phyloP scores from a whole-genome alignment of 352 stramenopile species.

The Phytophthora lateralis region DNA sequence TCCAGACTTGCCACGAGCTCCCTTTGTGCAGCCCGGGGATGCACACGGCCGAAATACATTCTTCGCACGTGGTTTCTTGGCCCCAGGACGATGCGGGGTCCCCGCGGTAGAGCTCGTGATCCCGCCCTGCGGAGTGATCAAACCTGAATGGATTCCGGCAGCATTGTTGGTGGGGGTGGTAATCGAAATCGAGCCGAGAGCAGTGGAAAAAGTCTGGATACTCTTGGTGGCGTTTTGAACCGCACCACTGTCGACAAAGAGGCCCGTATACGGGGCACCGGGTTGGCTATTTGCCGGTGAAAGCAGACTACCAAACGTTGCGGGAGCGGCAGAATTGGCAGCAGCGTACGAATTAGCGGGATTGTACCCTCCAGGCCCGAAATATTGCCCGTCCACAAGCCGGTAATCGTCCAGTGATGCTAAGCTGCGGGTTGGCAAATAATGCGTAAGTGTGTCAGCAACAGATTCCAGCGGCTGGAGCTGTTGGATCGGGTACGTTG shows the following conservation, averaged over 20 bases:
- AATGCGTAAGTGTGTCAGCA: slow-evolving; percentile 43
- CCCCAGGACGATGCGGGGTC: slow-evolving; percentile 31
- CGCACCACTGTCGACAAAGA: slow-evolving; percentile 33
- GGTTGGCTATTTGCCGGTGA: slow-evolving; percentile 15
- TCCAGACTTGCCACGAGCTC: slow-evolving; percentile 79
- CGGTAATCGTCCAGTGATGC: slow-evolving; percentile 5
- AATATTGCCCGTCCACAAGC: slow-evolving; percentile 26
- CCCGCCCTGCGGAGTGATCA: slow-evolving; percentile 32
- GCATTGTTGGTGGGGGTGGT: slow-evolving; percentile 23
- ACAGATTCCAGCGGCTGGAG: slow-evolving; percentile 38
- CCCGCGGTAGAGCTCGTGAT: slow-evolving; percentile 3
- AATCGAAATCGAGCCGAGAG: slow-evolving; percentile 33
- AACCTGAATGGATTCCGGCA: slow-evolving; percentile 18
- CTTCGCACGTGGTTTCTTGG: slow-evolving; percentile 74
- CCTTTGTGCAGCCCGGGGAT: slow-evolving; percentile 69
- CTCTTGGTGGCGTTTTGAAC: slow-evolving; percentile 9
- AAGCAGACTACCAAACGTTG: slow-evolving; percentile 22
- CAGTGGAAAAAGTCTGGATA: slow-evolving; percentile 32
- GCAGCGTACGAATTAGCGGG: slow-evolving; percentile 4
- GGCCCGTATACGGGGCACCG: slow-evolving; percentile 22
- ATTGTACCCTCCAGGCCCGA: slow-evolving; percentile 21
- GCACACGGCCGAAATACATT: slow-evolving; percentile 76
- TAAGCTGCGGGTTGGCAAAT: slow-evolving; percentile 30
- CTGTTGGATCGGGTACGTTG: slow-evolving; percentile 33
- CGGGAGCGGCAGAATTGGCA: background rate